Percentiles rank a stretch among this genome's conserved stretches.
These are phyloP conservation scores for Camellia japonica DNA, from an alignment of 148 eudicot species.

Conservation along the genomic window DNA sequence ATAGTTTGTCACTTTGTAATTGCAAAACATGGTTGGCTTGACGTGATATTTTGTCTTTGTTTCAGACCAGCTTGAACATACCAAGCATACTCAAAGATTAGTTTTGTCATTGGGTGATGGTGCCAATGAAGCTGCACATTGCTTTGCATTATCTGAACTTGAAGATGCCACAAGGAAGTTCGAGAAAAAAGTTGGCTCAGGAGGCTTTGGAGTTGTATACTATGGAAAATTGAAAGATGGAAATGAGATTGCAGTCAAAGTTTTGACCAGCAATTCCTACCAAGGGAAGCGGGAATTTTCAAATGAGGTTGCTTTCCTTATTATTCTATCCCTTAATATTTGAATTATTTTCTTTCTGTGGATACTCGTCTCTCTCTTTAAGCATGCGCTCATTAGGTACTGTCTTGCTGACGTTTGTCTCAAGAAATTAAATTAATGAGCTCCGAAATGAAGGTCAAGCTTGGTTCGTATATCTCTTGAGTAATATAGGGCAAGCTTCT, in stretches of 20 bases:
- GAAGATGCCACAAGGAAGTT: conserved; percentile 74
- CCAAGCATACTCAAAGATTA: conserved; percentile 40
- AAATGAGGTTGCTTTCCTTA: conserved; percentile 58
- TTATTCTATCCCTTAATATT: background rate
- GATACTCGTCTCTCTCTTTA: too few relatives aligned
- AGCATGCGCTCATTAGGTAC: too few relatives aligned
- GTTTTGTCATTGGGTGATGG: conserved; percentile 52
- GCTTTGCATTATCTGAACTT: conserved; percentile 75
- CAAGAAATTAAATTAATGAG: too few relatives aligned
- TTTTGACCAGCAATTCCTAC: conserved; percentile 72
- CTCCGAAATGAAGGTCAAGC: too few relatives aligned
- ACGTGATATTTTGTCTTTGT: conserved; percentile 12
- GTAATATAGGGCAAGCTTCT: too few relatives aligned
- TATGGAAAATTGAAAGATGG: conserved; percentile 86
- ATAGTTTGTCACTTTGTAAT: background rate
- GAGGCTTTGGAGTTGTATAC: conserved; percentile 91
- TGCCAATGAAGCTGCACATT: conserved; percentile 84
- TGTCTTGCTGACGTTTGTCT: too few relatives aligned
- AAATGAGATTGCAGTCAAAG: conserved; percentile 88
- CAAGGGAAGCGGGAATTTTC: conserved; percentile 94
- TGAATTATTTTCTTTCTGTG: too few relatives aligned
- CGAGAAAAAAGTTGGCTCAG: conserved; percentile 87
- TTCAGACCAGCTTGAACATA: conserved; percentile 46
- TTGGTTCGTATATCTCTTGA: too few relatives aligned
- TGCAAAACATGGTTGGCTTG: conserved; percentile 17